Base-by-base conservation (phyloP, 2,329 filamentous ascomycete species). In the Claviceps africana region DNA sequence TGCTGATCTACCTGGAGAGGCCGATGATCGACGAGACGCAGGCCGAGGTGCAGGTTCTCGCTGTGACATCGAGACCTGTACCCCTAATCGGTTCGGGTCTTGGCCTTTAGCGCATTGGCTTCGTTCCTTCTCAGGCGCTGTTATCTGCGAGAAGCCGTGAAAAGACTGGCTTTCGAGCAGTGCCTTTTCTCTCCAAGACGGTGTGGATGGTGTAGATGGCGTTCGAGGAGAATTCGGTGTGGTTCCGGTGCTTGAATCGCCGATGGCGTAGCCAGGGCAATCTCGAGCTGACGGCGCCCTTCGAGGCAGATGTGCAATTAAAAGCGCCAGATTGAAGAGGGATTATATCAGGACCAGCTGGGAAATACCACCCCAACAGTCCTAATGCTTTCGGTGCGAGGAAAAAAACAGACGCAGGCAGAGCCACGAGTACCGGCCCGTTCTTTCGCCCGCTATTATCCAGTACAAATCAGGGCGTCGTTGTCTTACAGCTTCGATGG, bases 71-170 rank as follows among this genome's bases (percentile, higher is more conserved):
- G 77, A 75, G 72, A 70, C 70, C 75, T 73, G 73, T 69, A 78
- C 76, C 72, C 77, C 75, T 73, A 67, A 70, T 66, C 69, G 66
- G 68, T 68, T 69, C 64, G 70, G 68, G 69, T 70, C 72, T 67
- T 67, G 67, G 69, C 68, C 70, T 70, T 70, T 72, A 67, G 72
- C 68, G 76, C 79, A 82, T 82, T 73, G 78, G 79, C 72, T 65
- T 59, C 58, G 59, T 45, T 51, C 57, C 47, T 55, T 53, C 33
- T 52, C 54, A 54, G 56, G 51, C 54, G 61, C 57, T 44, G 55
- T 56, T 22, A 54, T 49, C 54, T 55, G 54, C 39, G 58, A 55
- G 45, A 53, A 58, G 49, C 57, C 55, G 51, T 61, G 62, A 31
- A 56, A 56, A 19, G 58, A 55, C 28, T 56, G 54, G n/a, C 58